Percentiles rank a stretch among this genome's conserved stretches.
phyloP scores from a whole-genome alignment of 2,329 filamentous ascomycete genomes.

The Penicillium verrucosum region DNA sequence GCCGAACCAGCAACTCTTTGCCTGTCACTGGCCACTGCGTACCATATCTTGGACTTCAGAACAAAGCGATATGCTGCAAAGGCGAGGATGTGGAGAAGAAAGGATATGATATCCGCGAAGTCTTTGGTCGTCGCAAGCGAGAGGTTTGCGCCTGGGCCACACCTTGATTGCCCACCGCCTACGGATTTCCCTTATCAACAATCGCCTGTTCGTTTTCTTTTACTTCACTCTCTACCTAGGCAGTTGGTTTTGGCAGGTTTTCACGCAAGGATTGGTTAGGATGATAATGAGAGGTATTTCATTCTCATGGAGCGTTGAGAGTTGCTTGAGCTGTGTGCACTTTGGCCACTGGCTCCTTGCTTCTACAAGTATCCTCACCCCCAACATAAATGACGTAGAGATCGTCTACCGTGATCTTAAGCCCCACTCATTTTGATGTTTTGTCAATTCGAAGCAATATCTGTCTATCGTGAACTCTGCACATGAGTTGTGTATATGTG shows the following conservation, averaged over 20 bases:
- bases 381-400: background rate
- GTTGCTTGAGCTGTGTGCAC: background rate
- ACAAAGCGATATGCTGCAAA: background rate
- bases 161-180: slow-evolving; percentile 33
- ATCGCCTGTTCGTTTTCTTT: slow-evolving; percentile 6
- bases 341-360: background rate
- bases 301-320: background rate
- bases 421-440: background rate
- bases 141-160: slow-evolving; percentile 38
- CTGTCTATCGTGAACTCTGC: background rate
- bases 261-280: background rate
- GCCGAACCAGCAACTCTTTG: slow-evolving; percentile 16
- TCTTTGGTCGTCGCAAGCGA: slow-evolving; percentile 30
- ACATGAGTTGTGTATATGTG: background rate
- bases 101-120: slow-evolving; percentile 10
- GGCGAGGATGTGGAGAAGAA: slow-evolving; percentile 1
- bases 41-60: slow-evolving; percentile 14
- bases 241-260: background rate
- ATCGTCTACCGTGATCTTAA: background rate
- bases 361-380: background rate
- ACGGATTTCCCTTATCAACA: slow-evolving; percentile 13
- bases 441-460: background rate
- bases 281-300: background rate
- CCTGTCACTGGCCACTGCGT: slow-evolving; percentile 18
- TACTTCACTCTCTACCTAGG: background rate